phyloP scores from a whole-genome alignment of 768 basidiomycete species.

The Pleurotus salmoneostramineus region DNA sequence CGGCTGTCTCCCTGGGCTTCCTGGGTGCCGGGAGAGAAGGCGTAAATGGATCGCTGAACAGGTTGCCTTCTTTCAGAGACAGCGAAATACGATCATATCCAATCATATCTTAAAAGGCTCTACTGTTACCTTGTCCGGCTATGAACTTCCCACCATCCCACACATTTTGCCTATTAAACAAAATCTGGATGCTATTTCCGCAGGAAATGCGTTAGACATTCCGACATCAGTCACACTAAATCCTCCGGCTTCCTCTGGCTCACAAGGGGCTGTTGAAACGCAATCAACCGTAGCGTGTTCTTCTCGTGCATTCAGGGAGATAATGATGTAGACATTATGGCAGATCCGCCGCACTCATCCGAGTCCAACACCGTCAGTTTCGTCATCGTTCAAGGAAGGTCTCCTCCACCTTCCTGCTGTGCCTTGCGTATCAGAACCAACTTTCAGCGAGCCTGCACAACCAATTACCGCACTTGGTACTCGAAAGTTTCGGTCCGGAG shows the following conservation, averaged over 20 bases:
- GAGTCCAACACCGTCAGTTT: neutral
- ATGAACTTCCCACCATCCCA: neutral
- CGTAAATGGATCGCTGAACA: conserved; percentile 1
- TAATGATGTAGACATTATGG: neutral
- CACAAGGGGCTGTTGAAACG: too few relatives aligned
- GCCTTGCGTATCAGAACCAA: too few relatives aligned
- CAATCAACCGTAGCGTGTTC: neutral
- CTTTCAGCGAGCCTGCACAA: neutral
- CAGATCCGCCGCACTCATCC: neutral
- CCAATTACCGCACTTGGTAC: neutral
- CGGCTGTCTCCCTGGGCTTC: neutral
- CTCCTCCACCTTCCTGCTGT: neutral
- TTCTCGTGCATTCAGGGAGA: neutral
- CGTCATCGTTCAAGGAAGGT: neutral
- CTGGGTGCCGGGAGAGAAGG: neutral
- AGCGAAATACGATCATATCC: neutral
- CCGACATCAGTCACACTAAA: too few relatives aligned
- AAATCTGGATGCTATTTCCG: too few relatives aligned
- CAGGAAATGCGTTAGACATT: too few relatives aligned
- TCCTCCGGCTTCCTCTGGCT: too few relatives aligned
- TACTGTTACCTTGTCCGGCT: neutral
- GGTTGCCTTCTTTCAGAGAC: neutral
- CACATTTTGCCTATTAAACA: neutral
- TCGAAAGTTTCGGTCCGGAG: conserved; percentile 5
- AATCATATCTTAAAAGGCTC: neutral